A percentile compares a stretch with the other conserved stretches of the same genome.
phyloP scores from a whole-genome alignment of 257 asterid species.

The Handroanthus guayacan region DNA sequence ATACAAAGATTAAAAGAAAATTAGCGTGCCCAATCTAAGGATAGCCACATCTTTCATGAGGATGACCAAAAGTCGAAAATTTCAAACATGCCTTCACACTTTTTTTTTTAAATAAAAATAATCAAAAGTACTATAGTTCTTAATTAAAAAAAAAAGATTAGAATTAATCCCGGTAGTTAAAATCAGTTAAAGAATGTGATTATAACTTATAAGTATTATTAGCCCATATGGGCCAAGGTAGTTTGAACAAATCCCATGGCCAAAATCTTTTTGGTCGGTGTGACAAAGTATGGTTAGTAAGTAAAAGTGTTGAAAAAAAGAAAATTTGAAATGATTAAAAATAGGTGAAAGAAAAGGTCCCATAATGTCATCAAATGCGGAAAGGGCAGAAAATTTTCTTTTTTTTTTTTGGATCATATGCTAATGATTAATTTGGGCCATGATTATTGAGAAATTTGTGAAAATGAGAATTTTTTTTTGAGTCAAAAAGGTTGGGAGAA shows the following conservation, averaged over 20 bases:
- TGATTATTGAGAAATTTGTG: neutral
- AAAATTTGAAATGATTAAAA: constrained; percentile 9
- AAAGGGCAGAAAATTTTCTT: constrained; percentile 20
- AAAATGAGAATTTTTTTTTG: neutral
- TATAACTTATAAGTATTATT: neutral
- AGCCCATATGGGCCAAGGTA: neutral
- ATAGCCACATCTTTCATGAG: constrained; percentile 28
- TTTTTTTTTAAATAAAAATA: constrained; percentile 32
- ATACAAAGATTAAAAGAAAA: neutral
- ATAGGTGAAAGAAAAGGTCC: constrained; percentile 14
- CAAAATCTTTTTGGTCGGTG: neutral
- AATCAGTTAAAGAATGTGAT: constrained; percentile 7
- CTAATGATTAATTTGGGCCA: neutral
- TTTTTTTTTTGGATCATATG: constrained; percentile 3
- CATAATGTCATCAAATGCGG: constrained; percentile 42
- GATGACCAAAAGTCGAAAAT: constrained; percentile 23
- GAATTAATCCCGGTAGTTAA: constrained; percentile 16
- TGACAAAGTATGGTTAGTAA: neutral
- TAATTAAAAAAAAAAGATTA: neutral
- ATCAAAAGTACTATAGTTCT: neutral
- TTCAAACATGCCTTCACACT: constrained; percentile 20
- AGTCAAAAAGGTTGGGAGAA: constrained; percentile 19
- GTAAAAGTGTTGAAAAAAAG: neutral
- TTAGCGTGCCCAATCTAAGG: constrained; percentile 36
- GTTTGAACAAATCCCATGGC: neutral